These are phyloP conservation scores for Epichloe typhina DNA, from an alignment of 2,329 filamentous ascomycete species.

Conservation along the genomic window DNA sequence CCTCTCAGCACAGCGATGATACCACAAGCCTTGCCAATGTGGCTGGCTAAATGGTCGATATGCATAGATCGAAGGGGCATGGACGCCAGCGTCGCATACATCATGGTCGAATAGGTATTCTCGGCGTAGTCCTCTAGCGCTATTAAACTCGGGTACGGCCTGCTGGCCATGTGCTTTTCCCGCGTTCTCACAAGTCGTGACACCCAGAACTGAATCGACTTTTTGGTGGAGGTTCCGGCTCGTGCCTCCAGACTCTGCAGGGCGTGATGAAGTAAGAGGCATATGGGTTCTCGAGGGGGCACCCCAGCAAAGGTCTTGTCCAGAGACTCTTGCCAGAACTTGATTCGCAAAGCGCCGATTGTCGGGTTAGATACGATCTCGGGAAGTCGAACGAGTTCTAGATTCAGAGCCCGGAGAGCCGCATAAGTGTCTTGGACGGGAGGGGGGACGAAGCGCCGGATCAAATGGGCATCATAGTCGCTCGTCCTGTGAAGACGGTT, in stretches of 20 bases:
- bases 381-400: slow-evolving; percentile 80
- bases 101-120: slow-evolving; percentile 83
- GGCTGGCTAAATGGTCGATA: slow-evolving; percentile 83
- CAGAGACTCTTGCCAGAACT: slow-evolving; percentile 88
- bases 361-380: slow-evolving; percentile 81
- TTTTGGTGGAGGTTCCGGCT: slow-evolving; percentile 27
- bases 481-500: slow-evolving; percentile 46
- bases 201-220: slow-evolving; percentile 57
- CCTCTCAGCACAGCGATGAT: slow-evolving; percentile 80
- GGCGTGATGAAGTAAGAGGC: slow-evolving; percentile 65
- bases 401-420: slow-evolving; percentile 81
- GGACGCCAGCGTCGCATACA: slow-evolving; percentile 75
- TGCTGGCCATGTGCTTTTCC: slow-evolving; percentile 71
- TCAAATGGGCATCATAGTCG: slow-evolving; percentile 77
- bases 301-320: slow-evolving; percentile 61
- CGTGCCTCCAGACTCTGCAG: slow-evolving; percentile 45
- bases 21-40: slow-evolving; percentile 87
- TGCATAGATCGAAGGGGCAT: slow-evolving; percentile 71
- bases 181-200: slow-evolving; percentile 66
- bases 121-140: slow-evolving; percentile 81
- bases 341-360: slow-evolving; percentile 77
- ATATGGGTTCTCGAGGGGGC: slow-evolving; percentile 85
- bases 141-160: slow-evolving; percentile 61
- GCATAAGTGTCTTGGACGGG: slow-evolving; percentile 72
- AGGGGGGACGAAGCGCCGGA: slow-evolving; percentile 72